Conservation (phyloP, 192 early-diverging fungal species). For the Backusella australiensis region DNA sequence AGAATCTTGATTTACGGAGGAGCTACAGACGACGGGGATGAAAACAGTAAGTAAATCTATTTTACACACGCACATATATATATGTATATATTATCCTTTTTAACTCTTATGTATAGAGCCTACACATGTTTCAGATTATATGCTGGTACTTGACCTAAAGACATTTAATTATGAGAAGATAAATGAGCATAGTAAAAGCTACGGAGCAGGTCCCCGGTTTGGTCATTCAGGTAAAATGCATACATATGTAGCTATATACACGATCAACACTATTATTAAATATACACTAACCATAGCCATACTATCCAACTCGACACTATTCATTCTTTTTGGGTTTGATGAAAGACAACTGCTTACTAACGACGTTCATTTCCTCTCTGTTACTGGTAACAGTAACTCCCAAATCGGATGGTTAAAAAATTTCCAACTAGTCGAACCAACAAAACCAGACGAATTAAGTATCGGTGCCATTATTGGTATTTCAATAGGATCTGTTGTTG, state of each 20-base stretch:
- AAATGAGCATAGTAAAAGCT: neutral
- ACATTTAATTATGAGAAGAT: neutral
- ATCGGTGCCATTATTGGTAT: neutral
- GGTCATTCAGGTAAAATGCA: slow-evolving; percentile 8
- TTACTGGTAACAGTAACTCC: neutral
- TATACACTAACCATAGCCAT: neutral
- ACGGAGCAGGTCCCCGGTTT: neutral
- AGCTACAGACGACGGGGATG: neutral
- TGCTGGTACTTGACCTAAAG: neutral
- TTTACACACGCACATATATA: too few relatives aligned
- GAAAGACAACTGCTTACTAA: neutral
- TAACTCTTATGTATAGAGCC: neutral
- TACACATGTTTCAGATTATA: neutral
- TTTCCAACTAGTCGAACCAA: neutral
- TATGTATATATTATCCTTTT: neutral
- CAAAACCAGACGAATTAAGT: neutral
- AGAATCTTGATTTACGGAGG: slow-evolving; percentile 6
- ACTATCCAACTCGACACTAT: neutral
- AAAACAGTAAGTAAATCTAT: neutral
- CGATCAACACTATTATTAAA: neutral
- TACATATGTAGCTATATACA: neutral
- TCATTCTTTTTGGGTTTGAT: neutral
- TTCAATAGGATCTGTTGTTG: neutral
- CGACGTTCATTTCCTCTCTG: neutral
- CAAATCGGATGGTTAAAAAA: neutral